phyloP scores from a whole-genome alignment of 2,329 filamentous ascomycete species.

The Colletotrichum eleusines region DNA sequence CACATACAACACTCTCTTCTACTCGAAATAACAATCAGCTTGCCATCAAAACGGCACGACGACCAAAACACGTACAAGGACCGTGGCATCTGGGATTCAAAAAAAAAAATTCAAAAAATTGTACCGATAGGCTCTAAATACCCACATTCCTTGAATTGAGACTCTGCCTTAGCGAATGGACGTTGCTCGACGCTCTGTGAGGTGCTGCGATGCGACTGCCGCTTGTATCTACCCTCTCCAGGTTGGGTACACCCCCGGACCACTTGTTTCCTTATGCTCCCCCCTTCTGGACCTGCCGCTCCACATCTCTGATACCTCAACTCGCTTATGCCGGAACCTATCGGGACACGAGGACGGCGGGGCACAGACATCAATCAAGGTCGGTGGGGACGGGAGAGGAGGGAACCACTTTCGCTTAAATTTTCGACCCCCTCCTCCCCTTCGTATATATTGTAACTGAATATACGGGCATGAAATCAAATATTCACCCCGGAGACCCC shows the following conservation, averaged over 20 bases:
- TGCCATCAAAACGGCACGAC: background rate
- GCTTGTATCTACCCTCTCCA: background rate
- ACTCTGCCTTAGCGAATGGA: background rate
- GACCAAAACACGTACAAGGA: background rate
- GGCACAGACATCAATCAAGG: background rate
- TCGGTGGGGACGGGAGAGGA: background rate
- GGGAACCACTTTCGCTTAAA: background rate
- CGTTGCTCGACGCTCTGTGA: background rate
- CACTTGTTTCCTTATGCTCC: background rate
- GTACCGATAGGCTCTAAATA: conserved; percentile 3
- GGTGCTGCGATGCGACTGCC: background rate
- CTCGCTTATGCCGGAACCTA: background rate
- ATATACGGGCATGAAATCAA: background rate
- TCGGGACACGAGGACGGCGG: background rate
- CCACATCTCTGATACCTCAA: background rate
- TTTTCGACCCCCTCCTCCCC: background rate
- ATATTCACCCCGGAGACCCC: no score
- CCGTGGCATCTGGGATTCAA: background rate
- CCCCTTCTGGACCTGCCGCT: background rate
- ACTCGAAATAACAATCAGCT: background rate
- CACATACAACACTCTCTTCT: background rate
- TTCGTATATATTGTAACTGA: background rate
- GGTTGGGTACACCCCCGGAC: background rate
- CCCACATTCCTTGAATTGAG: conserved; percentile 21
- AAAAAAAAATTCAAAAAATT: background rate